These are phyloP conservation scores for Pyrus bretschneideri DNA, from an alignment of 306 rosid genomes.

Conservation along the genomic window DNA sequence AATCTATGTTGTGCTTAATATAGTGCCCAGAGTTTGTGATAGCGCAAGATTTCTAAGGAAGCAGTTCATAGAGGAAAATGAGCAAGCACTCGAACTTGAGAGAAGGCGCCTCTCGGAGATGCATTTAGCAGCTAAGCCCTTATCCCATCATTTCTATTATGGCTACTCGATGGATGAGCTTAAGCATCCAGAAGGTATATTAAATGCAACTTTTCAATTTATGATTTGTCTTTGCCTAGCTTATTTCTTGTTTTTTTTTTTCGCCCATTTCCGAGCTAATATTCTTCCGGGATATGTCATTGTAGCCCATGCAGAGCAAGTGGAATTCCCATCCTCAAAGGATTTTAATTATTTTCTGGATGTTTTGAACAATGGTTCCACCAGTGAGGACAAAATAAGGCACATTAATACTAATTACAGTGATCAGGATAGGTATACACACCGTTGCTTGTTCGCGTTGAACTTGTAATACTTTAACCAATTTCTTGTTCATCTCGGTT, in stretches of 20 bases:
- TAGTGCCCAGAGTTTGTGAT: slow-evolving; percentile 26
- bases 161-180: slow-evolving; percentile 23
- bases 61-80: slow-evolving; percentile 26
- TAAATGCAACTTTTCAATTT: background rate
- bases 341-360: slow-evolving; percentile 20
- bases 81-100: slow-evolving; percentile 29
- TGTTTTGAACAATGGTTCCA: slow-evolving; percentile 28
- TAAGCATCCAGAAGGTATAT: slow-evolving; percentile 26
- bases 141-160: slow-evolving; percentile 16
- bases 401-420: slow-evolving; percentile 15
- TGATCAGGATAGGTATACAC: slow-evolving; percentile 29
- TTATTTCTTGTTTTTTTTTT: background rate
- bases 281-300: background rate
- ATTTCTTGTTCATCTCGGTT: background rate
- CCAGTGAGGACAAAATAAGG: slow-evolving; percentile 20
- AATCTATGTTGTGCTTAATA: background rate
- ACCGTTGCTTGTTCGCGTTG: background rate
- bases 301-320: slow-evolving; percentile 18
- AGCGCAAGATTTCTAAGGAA: slow-evolving; percentile 27
- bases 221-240: background rate
- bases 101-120: slow-evolving; percentile 18
- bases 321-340: slow-evolving; percentile 23
- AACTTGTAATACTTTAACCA: background rate
- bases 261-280: background rate
- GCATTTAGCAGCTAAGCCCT: slow-evolving; percentile 14